Base-by-base conservation (phyloP, 495 filamentous ascomycete species). In the Lasiosphaeriaceae sp. region DNA sequence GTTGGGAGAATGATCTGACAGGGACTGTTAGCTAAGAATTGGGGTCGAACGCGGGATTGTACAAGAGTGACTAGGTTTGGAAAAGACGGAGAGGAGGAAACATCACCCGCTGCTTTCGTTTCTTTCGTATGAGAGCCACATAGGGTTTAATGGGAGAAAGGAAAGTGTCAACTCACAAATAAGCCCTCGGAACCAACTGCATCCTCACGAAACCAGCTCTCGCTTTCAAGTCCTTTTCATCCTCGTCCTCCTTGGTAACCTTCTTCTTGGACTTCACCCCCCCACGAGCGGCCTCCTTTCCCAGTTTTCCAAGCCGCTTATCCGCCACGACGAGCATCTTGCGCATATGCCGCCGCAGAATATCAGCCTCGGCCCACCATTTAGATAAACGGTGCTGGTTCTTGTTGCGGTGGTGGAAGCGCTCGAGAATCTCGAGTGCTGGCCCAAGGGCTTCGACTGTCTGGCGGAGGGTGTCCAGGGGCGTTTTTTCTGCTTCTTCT, bases 401-500 rank as follows among this genome's bases (percentile, higher is more conserved):
- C 61, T 85, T 86, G 72, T 92, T 92, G 66, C 88, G 88, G 68
- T 90, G 87, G 63, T 82, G 81, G 47, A 90, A 74, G 62, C 88
- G 72, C 53, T 83, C 75, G 41, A 95, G 81, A 19, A 85, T 59
- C 17, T 61, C 50, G 51, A 65, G 59, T n/a, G 62, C 54, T 1
- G 70, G 53, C 11, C 35, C 24, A 39, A 74, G 59, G 23, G 57
- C 48, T 0, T 51, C 24, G 49, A 60, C 21, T 14, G 58, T 12
- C 19, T 22, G 16, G 57, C 22, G 44, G 47, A 16, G 24, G 19
- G 14, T 19, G 44, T 39, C 46, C 26, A 31, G 26, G 26, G 26
- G 26, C 26, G 4, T 9, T 9, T 31, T 31, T 9, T 31, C 26
- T 31, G 26, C 26, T 31, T 31, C 26, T 31, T 31, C 26, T 31